phyloP scores from a whole-genome alignment of 2,329 filamentous ascomycete species.

The Botryotinia globosa region DNA sequence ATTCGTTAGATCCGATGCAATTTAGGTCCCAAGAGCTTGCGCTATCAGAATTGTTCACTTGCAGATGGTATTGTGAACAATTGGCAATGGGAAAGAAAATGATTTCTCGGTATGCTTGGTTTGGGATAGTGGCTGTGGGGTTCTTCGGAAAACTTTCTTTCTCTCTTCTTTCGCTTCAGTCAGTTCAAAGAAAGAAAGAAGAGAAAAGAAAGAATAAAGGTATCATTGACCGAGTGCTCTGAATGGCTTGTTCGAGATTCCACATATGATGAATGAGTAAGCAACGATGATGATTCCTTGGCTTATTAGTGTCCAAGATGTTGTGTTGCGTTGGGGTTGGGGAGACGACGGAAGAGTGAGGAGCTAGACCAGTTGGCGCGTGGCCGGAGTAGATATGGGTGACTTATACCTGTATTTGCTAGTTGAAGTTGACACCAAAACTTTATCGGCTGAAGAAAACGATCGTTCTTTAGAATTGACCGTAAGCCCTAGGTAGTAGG shows the following conservation, averaged over 20 bases:
- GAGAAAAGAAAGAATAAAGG: too few relatives aligned
- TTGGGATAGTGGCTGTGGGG: not conserved
- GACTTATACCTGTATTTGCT: not conserved
- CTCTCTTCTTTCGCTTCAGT: not conserved
- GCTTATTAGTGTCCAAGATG: not conserved
- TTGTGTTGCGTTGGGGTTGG: not conserved
- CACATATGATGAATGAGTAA: not conserved
- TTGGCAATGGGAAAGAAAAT: not conserved
- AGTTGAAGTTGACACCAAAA: not conserved
- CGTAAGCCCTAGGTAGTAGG: slow-evolving; percentile 1
- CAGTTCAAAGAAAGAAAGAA: not conserved
- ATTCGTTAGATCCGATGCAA: not conserved
- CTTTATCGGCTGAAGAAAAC: not conserved
- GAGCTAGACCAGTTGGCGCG: not conserved
- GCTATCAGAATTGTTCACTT: not conserved
- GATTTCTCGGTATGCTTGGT: not conserved
- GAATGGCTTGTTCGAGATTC: not conserved
- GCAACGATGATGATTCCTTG: not conserved
- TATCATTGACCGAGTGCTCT: not conserved
- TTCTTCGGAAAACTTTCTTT: not conserved
- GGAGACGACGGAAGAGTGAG: not conserved
- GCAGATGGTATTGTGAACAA: not conserved
- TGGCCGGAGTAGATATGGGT: not conserved
- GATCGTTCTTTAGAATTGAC: not conserved
- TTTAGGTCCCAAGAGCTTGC: not conserved